Evolutionary conservation across 805 yeast genomes (phyloP).

Genomic region (Candida ulmi): DNA sequence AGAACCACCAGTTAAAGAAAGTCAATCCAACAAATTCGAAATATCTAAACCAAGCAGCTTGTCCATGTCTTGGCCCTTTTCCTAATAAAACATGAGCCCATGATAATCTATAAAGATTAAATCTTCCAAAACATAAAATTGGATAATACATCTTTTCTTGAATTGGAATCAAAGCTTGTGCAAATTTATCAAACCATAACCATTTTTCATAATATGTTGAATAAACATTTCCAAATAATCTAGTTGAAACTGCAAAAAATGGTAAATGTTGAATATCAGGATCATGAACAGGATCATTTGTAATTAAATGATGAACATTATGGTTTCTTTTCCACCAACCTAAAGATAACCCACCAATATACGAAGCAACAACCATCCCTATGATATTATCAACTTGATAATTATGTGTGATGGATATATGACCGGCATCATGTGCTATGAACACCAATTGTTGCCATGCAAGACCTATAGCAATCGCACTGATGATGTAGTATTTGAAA

Average conservation of each 20-base stretch:
- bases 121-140: slow-evolving; percentile 74
- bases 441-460: slow-evolving; percentile 90
- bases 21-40: slow-evolving; percentile 66
- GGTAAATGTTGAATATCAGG: slow-evolving; percentile 94
- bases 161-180: slow-evolving; percentile 50
- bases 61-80: slow-evolving; percentile 72
- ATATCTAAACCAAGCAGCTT: slow-evolving; percentile 83
- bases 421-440: slow-evolving; percentile 90
- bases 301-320: slow-evolving; percentile 85
- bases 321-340: slow-evolving; percentile 97
- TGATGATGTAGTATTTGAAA: slow-evolving; percentile 37
- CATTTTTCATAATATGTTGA: slow-evolving; percentile 74
- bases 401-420: slow-evolving; percentile 74
- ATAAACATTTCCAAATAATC: slow-evolving; percentile 61
- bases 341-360: slow-evolving; percentile 78
- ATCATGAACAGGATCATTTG: slow-evolving; percentile 92
- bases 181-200: slow-evolving; percentile 63
- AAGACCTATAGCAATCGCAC: slow-evolving; percentile 64
- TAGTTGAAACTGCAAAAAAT: slow-evolving; percentile 77
- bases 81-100: slow-evolving; percentile 76
- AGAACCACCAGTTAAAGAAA: slow-evolving; percentile 78
- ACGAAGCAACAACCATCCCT: slow-evolving; percentile 71
- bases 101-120: slow-evolving; percentile 75
- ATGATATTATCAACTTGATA: slow-evolving; percentile 70
- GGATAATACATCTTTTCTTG: slow-evolving; percentile 76